These are phyloP conservation scores for Exserohilum rostratum DNA, from an alignment of 2,329 filamentous ascomycete genomes.

Conservation along the genomic window DNA sequence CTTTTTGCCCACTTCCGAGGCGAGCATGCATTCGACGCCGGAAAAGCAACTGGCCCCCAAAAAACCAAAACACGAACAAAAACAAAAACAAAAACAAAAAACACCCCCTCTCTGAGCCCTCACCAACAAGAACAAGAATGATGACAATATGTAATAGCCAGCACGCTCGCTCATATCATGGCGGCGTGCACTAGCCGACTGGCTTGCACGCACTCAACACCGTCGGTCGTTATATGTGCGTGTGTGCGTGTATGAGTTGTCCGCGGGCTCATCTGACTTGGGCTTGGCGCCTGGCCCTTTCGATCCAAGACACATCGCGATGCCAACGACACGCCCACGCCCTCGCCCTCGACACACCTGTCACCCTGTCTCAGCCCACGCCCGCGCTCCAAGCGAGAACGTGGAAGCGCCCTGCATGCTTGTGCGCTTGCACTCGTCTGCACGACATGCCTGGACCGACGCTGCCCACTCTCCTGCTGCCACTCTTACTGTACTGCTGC, in stretches of 20 bases:
- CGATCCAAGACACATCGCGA: no score
- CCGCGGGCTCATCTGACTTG: no score
- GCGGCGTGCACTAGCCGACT: not conserved
- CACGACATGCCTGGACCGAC: not conserved
- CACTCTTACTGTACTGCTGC: no score
- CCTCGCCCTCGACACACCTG: not conserved
- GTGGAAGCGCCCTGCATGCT: conserved; percentile 22
- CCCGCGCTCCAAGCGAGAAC: conserved; percentile 20
- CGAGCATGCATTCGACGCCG: not conserved
- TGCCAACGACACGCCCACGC: no score
- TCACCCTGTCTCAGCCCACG: conserved; percentile 24
- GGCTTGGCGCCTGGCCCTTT: no score
- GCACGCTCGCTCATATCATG: no score
- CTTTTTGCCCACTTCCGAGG: not conserved
- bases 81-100: not conserved
- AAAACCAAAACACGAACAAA: not conserved
- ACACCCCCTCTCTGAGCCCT: not conserved
- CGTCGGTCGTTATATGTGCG: no score
- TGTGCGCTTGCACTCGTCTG: not conserved
- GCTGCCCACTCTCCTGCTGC: no score
- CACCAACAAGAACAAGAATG: no score
- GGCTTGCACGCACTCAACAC: no score
- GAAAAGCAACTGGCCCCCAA: not conserved
- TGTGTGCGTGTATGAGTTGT: no score
- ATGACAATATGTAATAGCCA: no score